Percentiles rank a stretch among this genome's conserved stretches.
Evolutionary conservation across 148 eudicot genomes (phyloP).

Genomic region (Beta vulgaris): DNA sequence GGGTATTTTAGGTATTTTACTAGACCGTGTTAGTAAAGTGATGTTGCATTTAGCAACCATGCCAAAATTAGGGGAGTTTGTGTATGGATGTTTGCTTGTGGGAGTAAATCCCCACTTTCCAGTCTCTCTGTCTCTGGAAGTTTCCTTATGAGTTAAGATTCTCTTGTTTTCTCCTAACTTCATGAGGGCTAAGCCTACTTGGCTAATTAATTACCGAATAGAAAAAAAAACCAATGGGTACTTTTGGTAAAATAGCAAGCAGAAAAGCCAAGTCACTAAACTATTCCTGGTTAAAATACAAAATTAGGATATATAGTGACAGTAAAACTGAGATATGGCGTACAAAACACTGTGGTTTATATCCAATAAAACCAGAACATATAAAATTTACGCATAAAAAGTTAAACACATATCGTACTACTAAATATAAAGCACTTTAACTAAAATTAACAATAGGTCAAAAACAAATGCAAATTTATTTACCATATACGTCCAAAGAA

Average conservation of each 20-base stretch:
- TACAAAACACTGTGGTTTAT: not conserved
- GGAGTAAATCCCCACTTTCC: too few species aligned
- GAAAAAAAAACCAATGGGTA: too few species aligned
- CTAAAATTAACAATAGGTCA: not conserved
- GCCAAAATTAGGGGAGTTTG: too few species aligned
- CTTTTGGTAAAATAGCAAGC: not conserved
- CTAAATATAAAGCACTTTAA: not conserved
- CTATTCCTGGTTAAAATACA: not conserved
- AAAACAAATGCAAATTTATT: conserved; percentile 9
- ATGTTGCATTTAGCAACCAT: too few species aligned
- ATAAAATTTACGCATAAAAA: not conserved
- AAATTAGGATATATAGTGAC: not conserved
- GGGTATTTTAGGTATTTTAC: too few species aligned
- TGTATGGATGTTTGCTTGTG: too few species aligned
- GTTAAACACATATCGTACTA: not conserved
- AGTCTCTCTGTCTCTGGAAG: too few species aligned
- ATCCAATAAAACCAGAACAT: not conserved
- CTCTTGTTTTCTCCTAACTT: too few species aligned
- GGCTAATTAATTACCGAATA: too few species aligned
- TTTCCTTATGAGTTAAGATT: too few species aligned
- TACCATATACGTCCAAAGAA: not conserved
- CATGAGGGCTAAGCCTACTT: too few species aligned
- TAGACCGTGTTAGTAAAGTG: too few species aligned
- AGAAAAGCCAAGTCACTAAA: not conserved
- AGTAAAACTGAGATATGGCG: not conserved